Percentiles rank a stretch among this genome's conserved stretches.
These are phyloP conservation scores for Blattamonas nauphoetae DNA, from an alignment of 78 protist genomes.

Conservation along the genomic window DNA sequence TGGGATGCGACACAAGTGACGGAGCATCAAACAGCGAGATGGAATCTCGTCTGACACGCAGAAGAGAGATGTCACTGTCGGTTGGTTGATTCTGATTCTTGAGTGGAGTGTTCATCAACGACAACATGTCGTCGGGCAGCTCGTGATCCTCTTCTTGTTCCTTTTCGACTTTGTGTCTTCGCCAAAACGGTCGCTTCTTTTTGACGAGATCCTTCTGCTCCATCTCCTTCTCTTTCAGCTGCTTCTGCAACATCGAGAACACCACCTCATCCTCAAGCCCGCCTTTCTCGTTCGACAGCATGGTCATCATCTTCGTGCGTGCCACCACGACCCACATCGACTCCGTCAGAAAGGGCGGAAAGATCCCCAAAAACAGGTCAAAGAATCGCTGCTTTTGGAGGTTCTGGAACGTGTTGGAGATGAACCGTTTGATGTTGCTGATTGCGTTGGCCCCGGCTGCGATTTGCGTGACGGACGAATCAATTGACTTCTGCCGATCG, in stretches of 20 bases:
- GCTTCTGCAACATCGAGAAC: no score
- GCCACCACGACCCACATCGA: background rate
- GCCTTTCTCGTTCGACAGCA: no score
- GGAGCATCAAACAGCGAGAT: no score
- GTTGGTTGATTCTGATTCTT: no score
- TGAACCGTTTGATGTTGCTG: slow-evolving; percentile 6
- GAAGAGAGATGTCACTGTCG: no score
- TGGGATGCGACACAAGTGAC: no score
- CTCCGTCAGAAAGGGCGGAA: background rate
- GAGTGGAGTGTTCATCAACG: no score
- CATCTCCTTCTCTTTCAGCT: background rate
- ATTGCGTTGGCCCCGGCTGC: background rate
- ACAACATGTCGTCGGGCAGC: no score
- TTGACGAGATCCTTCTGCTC: background rate
- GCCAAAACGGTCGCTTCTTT: background rate
- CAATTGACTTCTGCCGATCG: background rate
- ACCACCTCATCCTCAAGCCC: no score
- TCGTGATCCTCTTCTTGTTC: background rate
- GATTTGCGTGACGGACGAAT: background rate
- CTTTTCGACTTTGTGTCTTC: background rate
- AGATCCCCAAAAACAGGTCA: slow-evolving; percentile 1
- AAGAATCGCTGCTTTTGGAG: slow-evolving; percentile 12
- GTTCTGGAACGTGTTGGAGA: slow-evolving; percentile 22
- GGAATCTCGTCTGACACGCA: no score
- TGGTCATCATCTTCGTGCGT: no score